Conservation (phyloP, 2,329 filamentous ascomycete genomes). For the Didymella exigua region DNA sequence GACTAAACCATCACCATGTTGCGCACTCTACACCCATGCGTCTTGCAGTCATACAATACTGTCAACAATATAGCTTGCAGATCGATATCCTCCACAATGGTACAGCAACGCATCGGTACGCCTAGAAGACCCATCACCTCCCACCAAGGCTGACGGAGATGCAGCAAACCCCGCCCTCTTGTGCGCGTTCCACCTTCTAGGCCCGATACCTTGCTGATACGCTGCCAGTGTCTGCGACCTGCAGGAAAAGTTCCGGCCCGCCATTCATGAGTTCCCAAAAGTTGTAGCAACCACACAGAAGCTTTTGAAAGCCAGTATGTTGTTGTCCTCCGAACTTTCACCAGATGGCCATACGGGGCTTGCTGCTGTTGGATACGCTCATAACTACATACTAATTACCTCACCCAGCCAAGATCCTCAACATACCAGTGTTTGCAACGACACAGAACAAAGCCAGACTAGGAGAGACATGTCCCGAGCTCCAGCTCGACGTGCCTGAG, state of each 20-base stretch:
- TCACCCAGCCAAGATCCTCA: conserved; percentile 59
- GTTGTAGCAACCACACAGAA: conserved; percentile 63
- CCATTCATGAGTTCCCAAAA: conserved; percentile 84
- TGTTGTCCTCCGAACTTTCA: not conserved
- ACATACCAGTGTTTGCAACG: conserved; percentile 81
- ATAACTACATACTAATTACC: conserved; percentile 15
- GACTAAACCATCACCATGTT: conserved; percentile 15
- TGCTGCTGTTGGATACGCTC: not conserved
- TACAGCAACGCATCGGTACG: conserved; percentile 40
- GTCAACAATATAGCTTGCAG: not conserved
- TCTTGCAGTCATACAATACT: conserved; percentile 1
- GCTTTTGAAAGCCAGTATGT: conserved; percentile 56
- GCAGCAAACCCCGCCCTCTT: conserved; percentile 50
- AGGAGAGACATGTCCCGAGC: conserved; percentile 77
- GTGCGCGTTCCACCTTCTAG: conserved; percentile 31
- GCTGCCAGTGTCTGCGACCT: conserved; percentile 81
- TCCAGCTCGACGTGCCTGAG: conserved; percentile 59
- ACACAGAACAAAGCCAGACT: conserved; percentile 83
- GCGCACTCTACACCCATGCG: conserved; percentile 19
- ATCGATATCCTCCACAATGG: conserved; percentile 32
- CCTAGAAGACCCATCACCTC: not conserved
- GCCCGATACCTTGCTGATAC: conserved; percentile 25
- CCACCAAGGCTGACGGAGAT: conserved; percentile 28
- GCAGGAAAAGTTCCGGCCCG: conserved; percentile 87
- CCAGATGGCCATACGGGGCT: not conserved